phyloP scores from a whole-genome alignment of 1,284 basidiomycete species.

The Cryptococcus jaspeensis region DNA sequence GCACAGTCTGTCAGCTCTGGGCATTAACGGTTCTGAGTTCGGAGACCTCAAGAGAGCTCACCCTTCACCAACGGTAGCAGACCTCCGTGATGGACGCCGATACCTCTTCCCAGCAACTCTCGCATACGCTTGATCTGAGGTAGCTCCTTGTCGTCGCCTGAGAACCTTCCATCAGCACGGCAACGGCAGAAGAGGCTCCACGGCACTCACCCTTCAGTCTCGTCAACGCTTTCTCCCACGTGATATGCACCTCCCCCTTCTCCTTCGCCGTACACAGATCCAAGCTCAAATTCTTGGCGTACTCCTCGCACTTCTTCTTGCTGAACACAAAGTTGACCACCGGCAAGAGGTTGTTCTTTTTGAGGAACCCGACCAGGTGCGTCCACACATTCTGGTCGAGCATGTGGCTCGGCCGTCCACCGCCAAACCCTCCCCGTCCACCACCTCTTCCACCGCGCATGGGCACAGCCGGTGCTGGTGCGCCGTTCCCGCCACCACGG shows the following conservation, averaged over 20 bases:
- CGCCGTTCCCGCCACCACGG: slow-evolving; percentile 45
- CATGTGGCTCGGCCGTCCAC: slow-evolving; percentile 62
- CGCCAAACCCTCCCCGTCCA: slow-evolving; percentile 50
- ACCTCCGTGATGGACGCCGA: slow-evolving; percentile 97
- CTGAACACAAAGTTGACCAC: slow-evolving; percentile 97
- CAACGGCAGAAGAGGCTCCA: background rate
- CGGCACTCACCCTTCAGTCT: slow-evolving; percentile 73
- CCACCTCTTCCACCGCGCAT: slow-evolving; percentile 55
- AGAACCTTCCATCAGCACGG: background rate
- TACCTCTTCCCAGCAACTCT: slow-evolving; percentile 84
- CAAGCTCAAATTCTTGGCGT: slow-evolving; percentile 83
- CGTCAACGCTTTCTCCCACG: slow-evolving; percentile 86
- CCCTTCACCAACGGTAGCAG: slow-evolving; percentile 94
- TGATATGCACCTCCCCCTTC: slow-evolving; percentile 95
- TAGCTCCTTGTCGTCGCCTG: slow-evolving; percentile 87
- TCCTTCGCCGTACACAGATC: slow-evolving; percentile 83
- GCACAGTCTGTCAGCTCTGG: slow-evolving; percentile 67
- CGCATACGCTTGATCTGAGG: slow-evolving; percentile 93
- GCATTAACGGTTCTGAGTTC: background rate
- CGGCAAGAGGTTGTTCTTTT: slow-evolving; percentile 82
- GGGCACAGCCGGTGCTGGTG: slow-evolving; percentile 21
- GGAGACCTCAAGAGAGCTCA: slow-evolving; percentile 52
- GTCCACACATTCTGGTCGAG: slow-evolving; percentile 91
- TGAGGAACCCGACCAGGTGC: slow-evolving; percentile 81
- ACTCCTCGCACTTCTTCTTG: slow-evolving; percentile 95